phyloP scores from a whole-genome alignment of 2,329 filamentous ascomycete genomes.

The Botrytis squamosa region DNA sequence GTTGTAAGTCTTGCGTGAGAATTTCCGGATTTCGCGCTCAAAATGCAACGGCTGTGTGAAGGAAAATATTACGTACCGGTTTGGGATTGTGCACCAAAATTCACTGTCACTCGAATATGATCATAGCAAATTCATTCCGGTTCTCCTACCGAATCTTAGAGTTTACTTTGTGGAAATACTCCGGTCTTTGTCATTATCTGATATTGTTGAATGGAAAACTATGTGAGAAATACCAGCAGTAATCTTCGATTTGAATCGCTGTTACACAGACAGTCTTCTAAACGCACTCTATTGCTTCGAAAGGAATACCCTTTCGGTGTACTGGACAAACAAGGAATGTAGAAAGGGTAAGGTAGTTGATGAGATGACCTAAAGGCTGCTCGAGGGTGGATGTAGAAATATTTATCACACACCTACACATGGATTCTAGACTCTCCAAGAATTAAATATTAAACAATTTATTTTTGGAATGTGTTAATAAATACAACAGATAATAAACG shows the following conservation, averaged over 20 bases:
- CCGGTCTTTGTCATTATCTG: background rate
- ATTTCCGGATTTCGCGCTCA: background rate
- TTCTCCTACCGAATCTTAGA: background rate
- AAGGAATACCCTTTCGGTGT: background rate
- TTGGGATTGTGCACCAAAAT: background rate
- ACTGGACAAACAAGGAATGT: background rate
- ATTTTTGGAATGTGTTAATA: background rate
- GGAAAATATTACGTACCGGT: background rate
- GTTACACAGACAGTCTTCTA: background rate
- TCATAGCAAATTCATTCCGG: background rate
- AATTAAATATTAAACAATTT: background rate
- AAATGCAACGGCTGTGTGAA: background rate
- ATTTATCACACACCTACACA: background rate
- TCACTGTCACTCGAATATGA: background rate
- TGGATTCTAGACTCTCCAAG: background rate
- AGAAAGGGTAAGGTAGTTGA: background rate
- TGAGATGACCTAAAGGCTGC: background rate
- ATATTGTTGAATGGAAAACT: background rate
- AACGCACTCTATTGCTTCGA: background rate
- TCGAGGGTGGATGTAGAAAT: background rate
- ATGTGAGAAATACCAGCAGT: background rate
- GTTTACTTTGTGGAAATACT: background rate
- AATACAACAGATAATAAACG: background rate
- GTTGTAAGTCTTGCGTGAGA: background rate
- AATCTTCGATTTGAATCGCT: background rate